phyloP scores from a whole-genome alignment of 805 yeast genomes.

The Saccharomycopsis malanga region DNA sequence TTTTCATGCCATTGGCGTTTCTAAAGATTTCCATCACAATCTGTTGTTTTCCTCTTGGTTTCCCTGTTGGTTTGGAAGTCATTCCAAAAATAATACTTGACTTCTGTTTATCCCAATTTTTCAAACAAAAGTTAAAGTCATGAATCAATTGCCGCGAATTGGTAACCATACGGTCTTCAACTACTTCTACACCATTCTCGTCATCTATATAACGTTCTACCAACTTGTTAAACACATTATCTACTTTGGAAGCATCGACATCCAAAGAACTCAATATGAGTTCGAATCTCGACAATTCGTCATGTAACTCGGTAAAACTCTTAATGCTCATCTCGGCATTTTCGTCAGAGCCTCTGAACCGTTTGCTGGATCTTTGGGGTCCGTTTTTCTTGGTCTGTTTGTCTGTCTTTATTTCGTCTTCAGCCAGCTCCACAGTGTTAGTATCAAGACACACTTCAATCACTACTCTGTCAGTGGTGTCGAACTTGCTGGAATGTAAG shows the following conservation, averaged over 20 bases:
- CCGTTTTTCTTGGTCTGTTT: constrained; percentile 29
- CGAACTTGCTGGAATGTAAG: constrained; percentile 13
- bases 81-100: constrained; percentile 7
- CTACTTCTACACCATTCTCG: constrained; percentile 1
- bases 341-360: constrained; percentile 31
- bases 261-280: neutral
- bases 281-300: constrained; percentile 4
- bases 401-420: constrained; percentile 16
- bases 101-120: constrained; percentile 14
- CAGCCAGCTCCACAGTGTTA: neutral
- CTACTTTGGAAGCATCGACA: neutral
- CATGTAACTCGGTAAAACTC: constrained; percentile 6
- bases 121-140: constrained; percentile 11
- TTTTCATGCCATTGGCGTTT: too few relatives aligned
- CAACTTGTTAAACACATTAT: constrained; percentile 1
- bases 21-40: too few relatives aligned
- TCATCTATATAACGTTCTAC: constrained; percentile 5
- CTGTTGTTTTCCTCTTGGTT: too few relatives aligned
- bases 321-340: constrained; percentile 16
- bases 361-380: constrained; percentile 35
- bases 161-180: neutral
- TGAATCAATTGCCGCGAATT: neutral
- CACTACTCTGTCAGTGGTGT: constrained; percentile 14
- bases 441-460: constrained; percentile 25
- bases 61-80: too few relatives aligned